Evolutionary conservation across 495 filamentous ascomycete genomes (phyloP).

Genomic region (Apiosordaria backusii): DNA sequence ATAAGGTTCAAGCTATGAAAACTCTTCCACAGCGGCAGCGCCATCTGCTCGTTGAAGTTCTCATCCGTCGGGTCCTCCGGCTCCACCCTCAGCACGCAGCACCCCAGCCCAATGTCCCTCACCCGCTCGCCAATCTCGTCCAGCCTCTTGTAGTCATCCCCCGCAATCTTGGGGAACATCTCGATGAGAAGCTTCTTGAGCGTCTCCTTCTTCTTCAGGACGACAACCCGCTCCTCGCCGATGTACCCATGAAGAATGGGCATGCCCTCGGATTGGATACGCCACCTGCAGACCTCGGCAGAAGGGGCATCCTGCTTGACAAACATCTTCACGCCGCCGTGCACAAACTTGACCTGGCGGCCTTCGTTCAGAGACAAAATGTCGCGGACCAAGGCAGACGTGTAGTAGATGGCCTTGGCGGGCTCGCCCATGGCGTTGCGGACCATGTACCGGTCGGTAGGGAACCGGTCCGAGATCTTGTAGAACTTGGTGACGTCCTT

Average conservation of each 20-base stretch:
- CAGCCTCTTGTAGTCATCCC: slow-evolving; percentile 65
- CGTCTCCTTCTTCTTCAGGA: slow-evolving; percentile 69
- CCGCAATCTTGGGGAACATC: slow-evolving; percentile 84
- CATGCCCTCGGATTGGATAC: slow-evolving; percentile 91
- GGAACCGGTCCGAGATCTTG: slow-evolving; percentile 75
- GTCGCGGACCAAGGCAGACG: slow-evolving; percentile 73
- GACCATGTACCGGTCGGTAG: slow-evolving; percentile 88
- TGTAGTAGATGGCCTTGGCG: slow-evolving; percentile 92
- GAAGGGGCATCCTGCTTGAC: slow-evolving; percentile 93
- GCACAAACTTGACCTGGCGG: slow-evolving; percentile 88
- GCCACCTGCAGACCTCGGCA: slow-evolving; percentile 80
- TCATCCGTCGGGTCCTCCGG: slow-evolving; percentile 59
- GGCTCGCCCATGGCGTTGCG: slow-evolving; percentile 81
- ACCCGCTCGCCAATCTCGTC: slow-evolving; percentile 87
- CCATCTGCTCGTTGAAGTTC: slow-evolving; percentile 75
- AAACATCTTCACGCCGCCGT: slow-evolving; percentile 97
- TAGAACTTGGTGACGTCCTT: slow-evolving; percentile 76
- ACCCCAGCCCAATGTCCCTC: slow-evolving; percentile 76
- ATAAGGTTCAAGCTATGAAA: slow-evolving; percentile 86
- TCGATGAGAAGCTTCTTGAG: slow-evolving; percentile 77
- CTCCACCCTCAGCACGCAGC: slow-evolving; percentile 82
- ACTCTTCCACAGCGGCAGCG: slow-evolving; percentile 88
- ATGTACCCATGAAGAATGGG: slow-evolving; percentile 84
- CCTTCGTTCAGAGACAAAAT: slow-evolving; percentile 82
- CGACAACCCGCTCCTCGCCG: slow-evolving; percentile 70